Conservation (phyloP, 176 grass and related monocot genomes). For the Cenchrus americanus region DNA sequence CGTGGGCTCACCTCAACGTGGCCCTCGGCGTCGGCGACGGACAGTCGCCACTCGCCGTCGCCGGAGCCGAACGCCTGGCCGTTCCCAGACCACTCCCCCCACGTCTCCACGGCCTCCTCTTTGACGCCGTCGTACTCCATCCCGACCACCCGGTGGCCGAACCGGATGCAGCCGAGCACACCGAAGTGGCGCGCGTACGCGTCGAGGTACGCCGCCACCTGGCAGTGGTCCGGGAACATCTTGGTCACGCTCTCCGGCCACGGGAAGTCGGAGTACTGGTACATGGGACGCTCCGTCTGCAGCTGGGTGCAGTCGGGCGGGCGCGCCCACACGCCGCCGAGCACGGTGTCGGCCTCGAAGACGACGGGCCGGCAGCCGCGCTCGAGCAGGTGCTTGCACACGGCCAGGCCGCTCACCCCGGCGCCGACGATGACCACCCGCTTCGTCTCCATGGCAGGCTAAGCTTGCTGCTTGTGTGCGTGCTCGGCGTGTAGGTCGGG, state of each 20-base stretch:
- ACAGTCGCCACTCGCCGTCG: slow-evolving; percentile 4
- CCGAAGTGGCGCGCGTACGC: slow-evolving; percentile 65
- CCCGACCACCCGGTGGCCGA: slow-evolving; percentile 43
- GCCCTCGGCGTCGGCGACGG: neutral
- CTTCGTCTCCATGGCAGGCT: neutral
- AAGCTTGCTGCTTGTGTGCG: neutral
- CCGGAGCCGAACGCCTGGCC: slow-evolving; percentile 59
- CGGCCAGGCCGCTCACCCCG: neutral
- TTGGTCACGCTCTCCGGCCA: slow-evolving; percentile 49
- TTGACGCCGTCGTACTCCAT: slow-evolving; percentile 49
- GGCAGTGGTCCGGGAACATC: slow-evolving; percentile 31
- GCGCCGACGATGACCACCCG: neutral
- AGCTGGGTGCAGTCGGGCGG: slow-evolving; percentile 42
- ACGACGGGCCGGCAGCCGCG: slow-evolving; percentile 48
- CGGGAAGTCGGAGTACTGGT: slow-evolving; percentile 66
- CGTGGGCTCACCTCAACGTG: slow-evolving; percentile 4
- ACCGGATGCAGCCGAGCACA: slow-evolving; percentile 58
- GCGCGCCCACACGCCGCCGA: slow-evolving; percentile 64
- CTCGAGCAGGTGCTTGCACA: slow-evolving; percentile 53
- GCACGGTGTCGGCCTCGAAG: slow-evolving; percentile 41
- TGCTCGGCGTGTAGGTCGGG: neutral
- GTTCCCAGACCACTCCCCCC: slow-evolving; percentile 64
- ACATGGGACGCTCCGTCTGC: slow-evolving; percentile 40
- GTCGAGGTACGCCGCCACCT: slow-evolving; percentile 59
- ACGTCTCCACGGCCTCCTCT: slow-evolving; percentile 38